Base-by-base conservation (phyloP, 805 yeast species). In the Starmerella gropengiesseri region DNA sequence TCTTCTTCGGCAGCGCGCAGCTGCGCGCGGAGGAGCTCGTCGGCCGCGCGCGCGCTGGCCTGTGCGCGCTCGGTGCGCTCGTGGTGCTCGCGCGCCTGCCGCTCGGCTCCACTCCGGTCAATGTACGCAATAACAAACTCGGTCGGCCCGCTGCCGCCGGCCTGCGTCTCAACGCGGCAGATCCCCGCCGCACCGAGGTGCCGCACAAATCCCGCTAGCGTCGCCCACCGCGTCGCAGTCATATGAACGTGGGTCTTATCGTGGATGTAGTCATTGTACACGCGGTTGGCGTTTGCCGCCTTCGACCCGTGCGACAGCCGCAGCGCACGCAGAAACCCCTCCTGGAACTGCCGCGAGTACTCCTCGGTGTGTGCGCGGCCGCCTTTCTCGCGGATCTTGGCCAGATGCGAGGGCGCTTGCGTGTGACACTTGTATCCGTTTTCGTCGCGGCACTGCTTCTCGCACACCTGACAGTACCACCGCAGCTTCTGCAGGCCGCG, bases 381-480 rank as follows among this genome's bases (percentile, higher is more conserved):
- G 6, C 66, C 63, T 5, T 75, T 59, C 5, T 69, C 65, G 16
- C 68, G 60, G 33, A 81, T 71, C 40, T 73, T 74, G 16, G 74
- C 71, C 36, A 72, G 61, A 58, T 91, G 99, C 1, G 81, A 68
- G 34, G 82, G 84, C n/a, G 94, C 77, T 49, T 70, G 69, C n/a
- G 79, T 70, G 60, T 91, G 99, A 55, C 89, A 81, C 55, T 81
- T 80, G 66, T 82, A 91, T 20, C 98, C 99, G 62, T 91, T 89
- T 49, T 82, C 94, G 59, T 93, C 99, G 43, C 96, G 66, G 59
- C 97, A 87, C 63, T 91, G 99, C 56, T 89, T 85, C 57, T 71
- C 75, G 56, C 99, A 91, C 3, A 84, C 70, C 59, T 67, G 97
- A 60, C 99, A 91, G 61, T 86, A 93, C 70, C 75, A 89, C 47